Conservation (phyloP, 768 basidiomycete genomes). For the Suillus lakei region DNA sequence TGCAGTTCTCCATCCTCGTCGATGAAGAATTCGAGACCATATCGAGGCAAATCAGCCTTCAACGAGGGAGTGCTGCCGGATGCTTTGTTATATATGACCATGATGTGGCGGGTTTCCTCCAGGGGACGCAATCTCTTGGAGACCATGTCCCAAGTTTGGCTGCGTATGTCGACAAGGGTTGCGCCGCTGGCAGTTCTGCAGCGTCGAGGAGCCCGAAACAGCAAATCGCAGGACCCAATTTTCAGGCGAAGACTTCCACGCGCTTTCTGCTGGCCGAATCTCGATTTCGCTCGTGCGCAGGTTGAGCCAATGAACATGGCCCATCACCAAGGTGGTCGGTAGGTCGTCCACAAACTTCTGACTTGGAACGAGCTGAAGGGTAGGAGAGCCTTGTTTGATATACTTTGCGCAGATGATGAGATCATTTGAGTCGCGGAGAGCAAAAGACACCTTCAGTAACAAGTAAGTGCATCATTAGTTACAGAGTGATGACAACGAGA, state of each 20-base stretch:
- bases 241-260: conserved; percentile 29
- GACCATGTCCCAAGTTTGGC: conserved; percentile 32
- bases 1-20: conserved; percentile 38
- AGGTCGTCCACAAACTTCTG: conserved; percentile 28
- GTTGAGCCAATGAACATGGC: conserved; percentile 37
- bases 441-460: conserved; percentile 28
- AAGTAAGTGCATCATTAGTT: not conserved
- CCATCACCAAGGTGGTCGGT: conserved; percentile 26
- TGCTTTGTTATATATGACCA: conserved; percentile 18
- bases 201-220: conserved; percentile 14
- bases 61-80: conserved; percentile 18
- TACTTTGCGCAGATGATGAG: conserved; percentile 26
- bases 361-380: conserved; percentile 29
- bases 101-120: conserved; percentile 26
- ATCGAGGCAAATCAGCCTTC: conserved; percentile 43
- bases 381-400: not conserved
- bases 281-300: conserved; percentile 28
- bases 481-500: not conserved
- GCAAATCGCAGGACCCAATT: conserved; percentile 31
- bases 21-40: conserved; percentile 46
- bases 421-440: conserved; percentile 15
- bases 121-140: conserved; percentile 26
- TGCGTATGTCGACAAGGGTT: conserved; percentile 31
- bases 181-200: conserved; percentile 9
- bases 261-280: conserved; percentile 28